Conservation (phyloP, 495 filamentous ascomycete genomes). For the Peziza echinospora region DNA sequence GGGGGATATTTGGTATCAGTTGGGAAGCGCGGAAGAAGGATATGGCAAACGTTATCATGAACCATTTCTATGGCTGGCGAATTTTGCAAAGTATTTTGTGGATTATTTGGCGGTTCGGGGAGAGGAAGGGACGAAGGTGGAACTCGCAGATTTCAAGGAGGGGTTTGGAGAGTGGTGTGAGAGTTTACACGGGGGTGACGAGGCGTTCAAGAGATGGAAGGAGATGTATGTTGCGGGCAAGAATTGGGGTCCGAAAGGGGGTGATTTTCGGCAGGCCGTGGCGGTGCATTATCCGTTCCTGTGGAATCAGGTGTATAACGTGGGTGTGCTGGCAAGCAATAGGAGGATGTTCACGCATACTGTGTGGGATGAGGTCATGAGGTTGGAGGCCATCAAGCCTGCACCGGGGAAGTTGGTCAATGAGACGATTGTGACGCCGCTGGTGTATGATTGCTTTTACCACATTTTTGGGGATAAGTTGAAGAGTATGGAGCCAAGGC, state of each 20-base stretch:
- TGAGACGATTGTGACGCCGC: constrained; percentile 45
- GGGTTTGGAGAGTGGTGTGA: constrained; percentile 35
- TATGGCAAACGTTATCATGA: constrained; percentile 37
- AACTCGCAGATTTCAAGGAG: constrained; percentile 30
- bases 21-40: constrained; percentile 31
- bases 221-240: too few species aligned
- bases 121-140: constrained; percentile 19
- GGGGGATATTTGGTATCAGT: constrained; percentile 36
- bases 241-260: constrained; percentile 11
- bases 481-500: constrained; percentile 2
- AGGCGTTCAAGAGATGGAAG: constrained; percentile 29
- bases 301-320: constrained; percentile 35
- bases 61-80: constrained; percentile 44
- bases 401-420: constrained; percentile 11
- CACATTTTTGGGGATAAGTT: constrained; percentile 36
- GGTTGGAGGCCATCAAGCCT: constrained; percentile 5
- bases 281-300: constrained; percentile 37
- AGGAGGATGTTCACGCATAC: constrained; percentile 18
- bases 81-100: constrained; percentile 43
- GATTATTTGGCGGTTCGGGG: constrained; percentile 31
- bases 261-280: constrained; percentile 37
- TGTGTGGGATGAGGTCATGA: constrained; percentile 13
- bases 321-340: background rate
- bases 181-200: constrained; percentile 21
- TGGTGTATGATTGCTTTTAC: constrained; percentile 39